These are phyloP conservation scores for Erythrophleum fordii DNA, from an alignment of 306 rosid species.

Conservation along the genomic window DNA sequence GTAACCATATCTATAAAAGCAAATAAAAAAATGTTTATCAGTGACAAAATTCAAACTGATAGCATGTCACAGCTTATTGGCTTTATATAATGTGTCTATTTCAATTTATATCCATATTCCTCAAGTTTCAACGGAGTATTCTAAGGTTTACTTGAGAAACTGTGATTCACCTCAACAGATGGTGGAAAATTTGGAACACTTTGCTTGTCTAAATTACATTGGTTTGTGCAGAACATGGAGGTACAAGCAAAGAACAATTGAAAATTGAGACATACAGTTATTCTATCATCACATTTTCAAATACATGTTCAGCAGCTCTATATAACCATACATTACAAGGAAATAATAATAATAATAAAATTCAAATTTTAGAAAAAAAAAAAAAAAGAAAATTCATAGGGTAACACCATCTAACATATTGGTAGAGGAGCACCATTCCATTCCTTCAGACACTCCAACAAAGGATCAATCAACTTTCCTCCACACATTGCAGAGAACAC, in stretches of 20 bases:
- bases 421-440: slow-evolving; percentile 98
- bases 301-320: slow-evolving; percentile 23
- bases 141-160: too few relatives aligned
- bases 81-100: background rate
- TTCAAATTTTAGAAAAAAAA: background rate
- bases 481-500: slow-evolving; percentile 74
- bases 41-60: too few relatives aligned
- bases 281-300: slow-evolving; percentile 27
- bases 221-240: background rate
- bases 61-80: too few relatives aligned
- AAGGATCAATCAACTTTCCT: slow-evolving; percentile 76
- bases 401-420: slow-evolving; percentile 45
- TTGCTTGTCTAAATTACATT: background rate
- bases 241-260: background rate
- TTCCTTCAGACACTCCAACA: slow-evolving; percentile 72
- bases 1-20: too few relatives aligned
- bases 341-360: slow-evolving; percentile 1
- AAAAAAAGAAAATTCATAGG: background rate
- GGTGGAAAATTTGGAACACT: too few relatives aligned
- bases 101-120: background rate
- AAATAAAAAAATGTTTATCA: too few relatives aligned
- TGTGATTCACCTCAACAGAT: too few relatives aligned
- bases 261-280: slow-evolving; percentile 3
- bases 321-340: slow-evolving; percentile 1
- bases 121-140: background rate